Base-by-base conservation (phyloP, 1,284 basidiomycete species). In the Ustilago trichophora region DNA sequence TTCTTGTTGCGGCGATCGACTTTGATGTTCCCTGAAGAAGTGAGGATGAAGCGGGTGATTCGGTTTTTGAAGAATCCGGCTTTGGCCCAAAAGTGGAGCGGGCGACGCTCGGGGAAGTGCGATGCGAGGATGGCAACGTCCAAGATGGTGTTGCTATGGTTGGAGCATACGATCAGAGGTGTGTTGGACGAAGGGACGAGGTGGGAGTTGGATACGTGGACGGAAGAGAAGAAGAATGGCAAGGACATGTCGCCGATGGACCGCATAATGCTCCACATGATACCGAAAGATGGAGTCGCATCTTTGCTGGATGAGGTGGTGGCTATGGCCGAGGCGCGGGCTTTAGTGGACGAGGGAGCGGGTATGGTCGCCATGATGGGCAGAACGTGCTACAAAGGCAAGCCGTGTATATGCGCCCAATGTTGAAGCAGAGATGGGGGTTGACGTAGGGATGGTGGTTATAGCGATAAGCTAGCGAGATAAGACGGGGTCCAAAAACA, bases 41-140 rank as follows among this genome's bases (percentile, higher is more conserved):
- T 86, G n/a, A 98, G 85, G 56, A 97, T 86, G 64, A 87, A 89
- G 24, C 86, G 85, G 45, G 89, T 85, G 15, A 88, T 82, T 3
- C 90, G 91, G 81, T 54, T 59, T 16, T 43, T 47, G 82, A 95
- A 96, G 54, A 97, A 84, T 12, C 83, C 83, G 8, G 46, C 42
- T 51, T 94, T 91, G 70, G 91, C 92, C 93, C 93, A 98, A 82
- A 96, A 98, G 81, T 97, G 92, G 40, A 98, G 83, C 38, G 90
- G 89, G 49, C 92, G 86, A 51, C 84, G 82, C 80, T 90, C 86
- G 25, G 91, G 92, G 80, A 93, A 91, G 41, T 87, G 86, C 44
- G 87, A 87, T 13, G 78, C 74, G 34, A 82, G 65, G 44, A 83
- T 49, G 31, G 71, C 76, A 6, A 80, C 79, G 49, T 81, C 76